These are phyloP conservation scores for Candida taoyuanica DNA, from an alignment of 805 yeast species.

Conservation along the genomic window DNA sequence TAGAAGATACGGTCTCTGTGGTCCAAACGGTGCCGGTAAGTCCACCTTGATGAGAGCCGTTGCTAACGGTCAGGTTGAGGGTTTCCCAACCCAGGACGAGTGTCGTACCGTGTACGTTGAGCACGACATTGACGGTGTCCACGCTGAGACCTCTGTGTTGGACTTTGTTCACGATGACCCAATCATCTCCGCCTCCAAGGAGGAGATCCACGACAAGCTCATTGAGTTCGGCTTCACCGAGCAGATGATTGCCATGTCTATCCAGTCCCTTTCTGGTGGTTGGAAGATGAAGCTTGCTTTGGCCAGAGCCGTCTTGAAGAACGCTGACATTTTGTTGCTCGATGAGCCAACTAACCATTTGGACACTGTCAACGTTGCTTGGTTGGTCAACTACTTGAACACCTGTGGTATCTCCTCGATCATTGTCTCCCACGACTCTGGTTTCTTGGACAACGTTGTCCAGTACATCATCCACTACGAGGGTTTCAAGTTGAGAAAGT, in stretches of 20 bases:
- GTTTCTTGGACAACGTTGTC: constrained; percentile 95
- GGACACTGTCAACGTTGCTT: constrained; percentile 99
- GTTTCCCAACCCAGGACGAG: constrained; percentile 99
- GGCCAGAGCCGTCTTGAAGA: constrained; percentile 98
- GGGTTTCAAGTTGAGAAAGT: constrained; percentile 99
- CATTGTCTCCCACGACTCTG: constrained; percentile 98
- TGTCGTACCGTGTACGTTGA: constrained; percentile 99
- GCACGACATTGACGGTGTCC: constrained; percentile 98
- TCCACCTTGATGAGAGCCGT: constrained; percentile 97
- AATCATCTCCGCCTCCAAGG: constrained; percentile 54
- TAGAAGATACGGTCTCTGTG: constrained; percentile 99
- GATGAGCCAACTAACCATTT: constrained; percentile 99
- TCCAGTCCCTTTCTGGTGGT: constrained; percentile 98
- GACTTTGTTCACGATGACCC: constrained; percentile 88
- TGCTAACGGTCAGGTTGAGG: constrained; percentile 98
- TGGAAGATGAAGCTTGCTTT: constrained; percentile 99
- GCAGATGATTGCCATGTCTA: constrained; percentile 91
- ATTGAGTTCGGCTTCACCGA: constrained; percentile 90
- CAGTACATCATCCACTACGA: constrained; percentile 99
- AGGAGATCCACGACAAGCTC: constrained; percentile 68
- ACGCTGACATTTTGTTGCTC: constrained; percentile 94
- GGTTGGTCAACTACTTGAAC: constrained; percentile 98
- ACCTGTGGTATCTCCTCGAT: constrained; percentile 98
- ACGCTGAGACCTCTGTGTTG: constrained; percentile 91
- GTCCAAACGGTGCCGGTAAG: constrained; percentile 99